A percentile compares a stretch with the other conserved stretches of the same genome.
These are phyloP conservation scores for Saccharomycopsis synnaedendra DNA, from an alignment of 805 yeast genomes.

Conservation along the genomic window DNA sequence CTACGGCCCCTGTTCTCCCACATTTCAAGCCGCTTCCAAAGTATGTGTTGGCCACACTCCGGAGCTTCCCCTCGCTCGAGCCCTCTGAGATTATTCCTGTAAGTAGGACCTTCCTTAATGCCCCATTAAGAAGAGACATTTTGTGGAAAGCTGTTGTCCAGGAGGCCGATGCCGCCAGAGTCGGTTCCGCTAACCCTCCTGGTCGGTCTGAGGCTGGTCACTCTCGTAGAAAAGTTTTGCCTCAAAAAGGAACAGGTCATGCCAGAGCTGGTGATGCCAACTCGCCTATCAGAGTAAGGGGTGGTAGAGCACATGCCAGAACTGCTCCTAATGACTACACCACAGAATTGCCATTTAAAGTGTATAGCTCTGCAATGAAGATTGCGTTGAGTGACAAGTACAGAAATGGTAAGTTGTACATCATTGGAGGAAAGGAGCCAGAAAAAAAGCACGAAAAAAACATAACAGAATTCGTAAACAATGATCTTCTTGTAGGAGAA, in stretches of 20 bases:
- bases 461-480: conserved; percentile 26
- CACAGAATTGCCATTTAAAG: conserved; percentile 61
- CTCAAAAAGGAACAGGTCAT: conserved; percentile 89
- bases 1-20: neutral
- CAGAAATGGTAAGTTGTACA: conserved; percentile 56
- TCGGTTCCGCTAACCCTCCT: conserved; percentile 79
- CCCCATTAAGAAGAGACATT: conserved; percentile 79
- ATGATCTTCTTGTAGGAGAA: conserved; percentile 34
- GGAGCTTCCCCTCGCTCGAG: conserved; percentile 84
- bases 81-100: conserved; percentile 73
- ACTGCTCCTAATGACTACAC: conserved; percentile 85
- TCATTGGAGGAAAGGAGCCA: conserved; percentile 45
- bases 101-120: conserved; percentile 54
- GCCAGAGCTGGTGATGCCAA: conserved; percentile 96
- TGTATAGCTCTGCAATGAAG: conserved; percentile 66
- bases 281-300: conserved; percentile 84
- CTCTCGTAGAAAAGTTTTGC: conserved; percentile 69
- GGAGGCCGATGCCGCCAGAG: conserved; percentile 84
- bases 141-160: conserved; percentile 90
- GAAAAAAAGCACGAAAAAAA: conserved; percentile 21
- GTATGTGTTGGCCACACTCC: conserved; percentile 64
- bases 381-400: conserved; percentile 77
- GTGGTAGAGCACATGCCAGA: conserved; percentile 83
- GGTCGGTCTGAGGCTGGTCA: conserved; percentile 81
- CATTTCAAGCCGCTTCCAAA: conserved; percentile 28